phyloP scores from a whole-genome alignment of 140 eudicot species.

The Flaveria floridana region DNA sequence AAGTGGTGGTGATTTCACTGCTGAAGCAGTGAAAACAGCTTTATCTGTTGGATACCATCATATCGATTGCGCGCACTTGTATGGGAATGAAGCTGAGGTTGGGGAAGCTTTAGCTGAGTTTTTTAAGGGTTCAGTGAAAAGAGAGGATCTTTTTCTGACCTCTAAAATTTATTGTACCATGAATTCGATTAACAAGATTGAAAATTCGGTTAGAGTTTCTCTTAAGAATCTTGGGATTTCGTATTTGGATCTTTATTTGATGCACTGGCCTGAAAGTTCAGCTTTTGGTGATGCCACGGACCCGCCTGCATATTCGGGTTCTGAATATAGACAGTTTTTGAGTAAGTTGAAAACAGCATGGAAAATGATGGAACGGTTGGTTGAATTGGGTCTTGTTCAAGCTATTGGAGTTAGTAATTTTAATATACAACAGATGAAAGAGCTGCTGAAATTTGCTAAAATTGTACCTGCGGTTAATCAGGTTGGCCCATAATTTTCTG shows the following conservation, averaged over 20 bases:
- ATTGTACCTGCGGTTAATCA: slow-evolving; percentile 59
- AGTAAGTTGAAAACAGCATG: slow-evolving; percentile 53
- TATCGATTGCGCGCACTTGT: slow-evolving; percentile 60
- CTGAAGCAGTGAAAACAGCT: slow-evolving; percentile 61
- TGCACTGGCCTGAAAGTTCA: slow-evolving; percentile 67
- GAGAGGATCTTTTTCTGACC: slow-evolving; percentile 58
- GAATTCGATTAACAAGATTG: slow-evolving; percentile 59
- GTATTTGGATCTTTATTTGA: slow-evolving; percentile 60
- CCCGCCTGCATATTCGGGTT: slow-evolving; percentile 53
- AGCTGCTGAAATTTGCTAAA: slow-evolving; percentile 49
- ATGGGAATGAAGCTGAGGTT: slow-evolving; percentile 58
- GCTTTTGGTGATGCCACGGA: slow-evolving; percentile 70
- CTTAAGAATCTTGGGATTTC: slow-evolving; percentile 59
- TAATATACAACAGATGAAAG: slow-evolving; percentile 52
- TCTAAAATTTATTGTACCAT: slow-evolving; percentile 55
- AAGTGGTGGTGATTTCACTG: slow-evolving; percentile 60
- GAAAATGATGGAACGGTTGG: slow-evolving; percentile 53
- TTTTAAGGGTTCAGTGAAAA: slow-evolving; percentile 48
- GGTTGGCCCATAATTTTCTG: slow-evolving; percentile 25
- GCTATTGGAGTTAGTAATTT: slow-evolving; percentile 66
- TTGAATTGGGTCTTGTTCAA: slow-evolving; percentile 54
- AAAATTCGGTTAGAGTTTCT: slow-evolving; percentile 55
- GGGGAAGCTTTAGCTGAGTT: slow-evolving; percentile 52
- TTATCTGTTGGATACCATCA: slow-evolving; percentile 56
- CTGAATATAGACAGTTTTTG: slow-evolving; percentile 53